Evolutionary conservation across 2,329 filamentous ascomycete species (phyloP).

Genomic region (Apiospora malaysiana): DNA sequence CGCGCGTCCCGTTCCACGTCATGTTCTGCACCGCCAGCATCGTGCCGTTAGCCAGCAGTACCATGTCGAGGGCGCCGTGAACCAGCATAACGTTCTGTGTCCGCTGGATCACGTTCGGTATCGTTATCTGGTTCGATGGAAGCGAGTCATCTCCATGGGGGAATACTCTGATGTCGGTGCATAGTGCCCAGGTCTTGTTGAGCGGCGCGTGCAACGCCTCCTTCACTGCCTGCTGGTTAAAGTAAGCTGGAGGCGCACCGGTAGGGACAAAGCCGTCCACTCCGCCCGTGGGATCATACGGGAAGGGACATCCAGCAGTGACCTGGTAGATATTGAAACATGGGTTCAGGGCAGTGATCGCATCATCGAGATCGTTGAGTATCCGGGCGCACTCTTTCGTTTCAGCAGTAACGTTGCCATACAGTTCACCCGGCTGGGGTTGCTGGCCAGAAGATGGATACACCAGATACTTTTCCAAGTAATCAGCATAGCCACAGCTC

Average conservation of each 20-base stretch:
- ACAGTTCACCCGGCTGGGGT: constrained; percentile 55
- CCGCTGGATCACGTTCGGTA: constrained; percentile 75
- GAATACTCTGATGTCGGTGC: constrained; percentile 42
- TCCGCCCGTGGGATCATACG: constrained; percentile 63
- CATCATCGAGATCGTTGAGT: constrained; percentile 56
- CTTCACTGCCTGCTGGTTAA: constrained; percentile 74
- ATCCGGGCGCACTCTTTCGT: constrained; percentile 53
- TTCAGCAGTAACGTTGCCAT: constrained; percentile 38
- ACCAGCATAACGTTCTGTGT: constrained; percentile 76
- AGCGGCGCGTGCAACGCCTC: constrained; percentile 68
- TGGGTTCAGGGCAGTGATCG: constrained; percentile 62
- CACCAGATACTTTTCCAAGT: constrained; percentile 59
- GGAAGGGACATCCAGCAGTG: constrained; percentile 68
- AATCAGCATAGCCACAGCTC: constrained; percentile 63
- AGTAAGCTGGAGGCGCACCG: constrained; percentile 70
- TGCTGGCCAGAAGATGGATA: constrained; percentile 67
- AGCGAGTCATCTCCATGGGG: constrained; percentile 54
- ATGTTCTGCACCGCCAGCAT: constrained; percentile 80
- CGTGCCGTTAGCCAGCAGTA: constrained; percentile 72
- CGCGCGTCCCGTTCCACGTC: constrained; percentile 75
- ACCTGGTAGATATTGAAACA: constrained; percentile 76
- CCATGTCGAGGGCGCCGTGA: constrained; percentile 73
- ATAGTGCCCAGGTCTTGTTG: constrained; percentile 38
- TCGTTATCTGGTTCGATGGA: constrained; percentile 60
- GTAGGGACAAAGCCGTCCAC: constrained; percentile 68